Conservation (phyloP, 257 asterid genomes). For the Solanum paucissectum region DNA sequence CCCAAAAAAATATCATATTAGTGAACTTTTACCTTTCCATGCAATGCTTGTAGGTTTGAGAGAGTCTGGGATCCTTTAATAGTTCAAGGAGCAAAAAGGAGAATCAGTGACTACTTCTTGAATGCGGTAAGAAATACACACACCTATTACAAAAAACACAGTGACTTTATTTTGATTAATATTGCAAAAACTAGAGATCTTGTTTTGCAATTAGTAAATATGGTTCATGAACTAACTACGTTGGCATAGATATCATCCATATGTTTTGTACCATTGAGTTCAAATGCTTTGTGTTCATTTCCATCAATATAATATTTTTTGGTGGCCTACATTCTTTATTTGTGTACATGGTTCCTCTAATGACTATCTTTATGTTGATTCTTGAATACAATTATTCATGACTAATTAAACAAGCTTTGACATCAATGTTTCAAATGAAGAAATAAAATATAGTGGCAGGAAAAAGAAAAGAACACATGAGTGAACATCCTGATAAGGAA, state of each 20-base stretch:
- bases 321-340: background rate
- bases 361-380: background rate
- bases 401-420: background rate
- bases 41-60: conserved; percentile 50
- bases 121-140: conserved; percentile 53
- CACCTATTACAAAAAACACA: background rate
- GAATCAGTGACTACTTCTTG: conserved; percentile 68
- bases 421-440: background rate
- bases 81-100: conserved; percentile 67
- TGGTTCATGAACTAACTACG: background rate
- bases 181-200: background rate
- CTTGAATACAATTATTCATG: background rate
- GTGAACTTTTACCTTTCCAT: background rate
- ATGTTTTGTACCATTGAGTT: background rate
- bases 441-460: background rate
- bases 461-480: background rate
- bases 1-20: background rate
- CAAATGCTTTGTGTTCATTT: background rate
- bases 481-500: background rate
- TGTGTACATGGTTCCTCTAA: background rate
- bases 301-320: background rate
- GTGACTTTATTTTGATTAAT: background rate
- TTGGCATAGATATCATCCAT: background rate
- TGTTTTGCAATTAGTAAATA: background rate
- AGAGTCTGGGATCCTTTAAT: conserved; percentile 87